phyloP scores from a whole-genome alignment of 495 filamentous ascomycete species.

The Viridothelium virens region DNA sequence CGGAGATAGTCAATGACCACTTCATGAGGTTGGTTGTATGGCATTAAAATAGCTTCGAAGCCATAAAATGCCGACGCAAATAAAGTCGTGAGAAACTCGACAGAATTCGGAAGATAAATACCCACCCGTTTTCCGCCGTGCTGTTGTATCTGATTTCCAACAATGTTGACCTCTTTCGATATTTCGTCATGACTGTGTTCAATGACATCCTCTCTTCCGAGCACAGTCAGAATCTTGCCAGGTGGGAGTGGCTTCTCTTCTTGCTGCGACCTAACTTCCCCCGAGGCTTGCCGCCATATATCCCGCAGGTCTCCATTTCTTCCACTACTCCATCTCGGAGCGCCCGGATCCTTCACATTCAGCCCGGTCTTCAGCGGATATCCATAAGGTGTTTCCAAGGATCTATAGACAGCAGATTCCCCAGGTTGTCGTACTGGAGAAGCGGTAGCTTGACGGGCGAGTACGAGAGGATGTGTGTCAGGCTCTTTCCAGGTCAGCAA shows the following conservation, averaged over 20 bases:
- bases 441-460: conserved; percentile 72
- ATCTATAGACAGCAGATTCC: conserved; percentile 75
- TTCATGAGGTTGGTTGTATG: conserved; percentile 64
- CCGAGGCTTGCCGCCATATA: conserved; percentile 73
- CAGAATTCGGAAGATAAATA: conserved; percentile 85
- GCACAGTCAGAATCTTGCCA: conserved; percentile 72
- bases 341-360: conserved; percentile 74
- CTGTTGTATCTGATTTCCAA: conserved; percentile 64
- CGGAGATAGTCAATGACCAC: conserved; percentile 61
- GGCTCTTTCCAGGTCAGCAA: conserved; percentile 59
- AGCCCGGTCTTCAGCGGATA: conserved; percentile 75
- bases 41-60: conserved; percentile 71
- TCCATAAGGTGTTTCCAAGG: conserved; percentile 71
- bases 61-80: conserved; percentile 75
- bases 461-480: conserved; percentile 83
- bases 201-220: conserved; percentile 63
- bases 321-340: conserved; percentile 72
- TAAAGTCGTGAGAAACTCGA: conserved; percentile 71
- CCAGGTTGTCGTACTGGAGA: conserved; percentile 73
- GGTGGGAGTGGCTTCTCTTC: conserved; percentile 54
- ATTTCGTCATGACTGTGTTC: conserved; percentile 66
- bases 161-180: conserved; percentile 77
- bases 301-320: conserved; percentile 87
- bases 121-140: conserved; percentile 71
- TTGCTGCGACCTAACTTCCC: conserved; percentile 50